Evolutionary conservation across 805 yeast genomes (phyloP).

Genomic region (Crinitomyces ghanaensis): DNA sequence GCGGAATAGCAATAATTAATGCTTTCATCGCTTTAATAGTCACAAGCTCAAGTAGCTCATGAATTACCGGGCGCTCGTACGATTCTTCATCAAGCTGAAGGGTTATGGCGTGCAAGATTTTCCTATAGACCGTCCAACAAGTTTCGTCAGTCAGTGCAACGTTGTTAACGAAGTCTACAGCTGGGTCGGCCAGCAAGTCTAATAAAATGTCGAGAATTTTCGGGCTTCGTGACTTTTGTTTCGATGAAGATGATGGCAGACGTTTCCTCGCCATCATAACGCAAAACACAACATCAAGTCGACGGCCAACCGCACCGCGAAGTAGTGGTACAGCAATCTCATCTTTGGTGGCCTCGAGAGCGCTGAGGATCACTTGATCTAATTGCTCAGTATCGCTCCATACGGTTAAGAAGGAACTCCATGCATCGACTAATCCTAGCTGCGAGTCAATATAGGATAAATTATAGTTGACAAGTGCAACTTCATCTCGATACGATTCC

Average conservation of each 20-base stretch:
- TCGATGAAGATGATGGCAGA: too few relatives aligned
- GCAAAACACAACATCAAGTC: slow-evolving; percentile 58
- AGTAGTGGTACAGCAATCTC: slow-evolving; percentile 41
- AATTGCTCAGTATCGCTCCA: slow-evolving; percentile 12
- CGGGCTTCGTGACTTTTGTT: too few relatives aligned
- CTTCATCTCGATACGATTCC: slow-evolving; percentile 34
- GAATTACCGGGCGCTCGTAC: slow-evolving; percentile 15
- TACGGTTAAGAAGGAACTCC: slow-evolving; percentile 62
- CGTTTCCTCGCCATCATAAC: too few relatives aligned
- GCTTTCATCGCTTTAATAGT: slow-evolving; percentile 56
- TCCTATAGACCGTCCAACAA: too few relatives aligned
- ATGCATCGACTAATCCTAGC: slow-evolving; percentile 55
- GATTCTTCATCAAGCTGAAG: too few relatives aligned
- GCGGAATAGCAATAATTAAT: slow-evolving; percentile 46
- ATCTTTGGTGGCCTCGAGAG: slow-evolving; percentile 41
- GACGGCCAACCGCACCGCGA: slow-evolving; percentile 42
- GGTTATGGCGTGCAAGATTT: too few relatives aligned
- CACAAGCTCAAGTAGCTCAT: slow-evolving; percentile 46
- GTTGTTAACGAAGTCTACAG: too few relatives aligned
- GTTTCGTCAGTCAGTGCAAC: too few relatives aligned
- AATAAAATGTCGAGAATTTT: too few relatives aligned
- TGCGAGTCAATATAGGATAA: slow-evolving; percentile 57
- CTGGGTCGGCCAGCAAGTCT: too few relatives aligned
- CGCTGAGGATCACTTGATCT: slow-evolving; percentile 30
- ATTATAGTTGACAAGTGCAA: slow-evolving; percentile 49